Conservation (phyloP, 129 eudicot species). For the Centrapalus pauciflorus region DNA sequence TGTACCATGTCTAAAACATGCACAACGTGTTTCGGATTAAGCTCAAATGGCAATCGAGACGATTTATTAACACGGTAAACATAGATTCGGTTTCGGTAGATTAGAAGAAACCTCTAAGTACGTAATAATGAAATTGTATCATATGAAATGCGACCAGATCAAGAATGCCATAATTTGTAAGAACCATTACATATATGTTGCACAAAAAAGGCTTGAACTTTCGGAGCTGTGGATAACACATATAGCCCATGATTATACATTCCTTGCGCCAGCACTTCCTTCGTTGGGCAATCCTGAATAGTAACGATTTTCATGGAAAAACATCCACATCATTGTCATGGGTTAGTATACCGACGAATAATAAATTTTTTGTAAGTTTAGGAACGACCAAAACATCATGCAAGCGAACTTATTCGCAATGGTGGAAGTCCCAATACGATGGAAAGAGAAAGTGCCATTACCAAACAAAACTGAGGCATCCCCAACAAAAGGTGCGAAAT, state of each 20-base stretch:
- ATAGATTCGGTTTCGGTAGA: neutral
- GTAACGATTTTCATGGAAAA: neutral
- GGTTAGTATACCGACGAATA: neutral
- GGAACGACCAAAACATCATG: no score
- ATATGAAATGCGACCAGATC: neutral
- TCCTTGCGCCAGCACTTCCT: neutral
- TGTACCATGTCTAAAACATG: no score
- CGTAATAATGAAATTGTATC: no score
- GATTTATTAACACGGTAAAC: no score
- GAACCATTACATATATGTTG: neutral
- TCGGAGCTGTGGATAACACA: neutral
- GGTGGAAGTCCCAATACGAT: neutral
- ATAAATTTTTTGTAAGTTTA: no score
- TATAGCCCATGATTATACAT: neutral
- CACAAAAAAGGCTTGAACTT: neutral
- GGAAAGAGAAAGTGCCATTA: neutral
- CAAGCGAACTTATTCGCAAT: no score
- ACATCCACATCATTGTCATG: neutral
- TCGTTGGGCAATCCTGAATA: neutral
- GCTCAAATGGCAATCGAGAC: no score
- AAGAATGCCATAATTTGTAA: neutral
- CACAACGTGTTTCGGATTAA: no score
- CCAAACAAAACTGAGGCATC: neutral
- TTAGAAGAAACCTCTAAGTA: neutral
- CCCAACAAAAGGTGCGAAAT: neutral